Base-by-base conservation (phyloP, 257 asterid species). In the Nicotiana otophora region DNA sequence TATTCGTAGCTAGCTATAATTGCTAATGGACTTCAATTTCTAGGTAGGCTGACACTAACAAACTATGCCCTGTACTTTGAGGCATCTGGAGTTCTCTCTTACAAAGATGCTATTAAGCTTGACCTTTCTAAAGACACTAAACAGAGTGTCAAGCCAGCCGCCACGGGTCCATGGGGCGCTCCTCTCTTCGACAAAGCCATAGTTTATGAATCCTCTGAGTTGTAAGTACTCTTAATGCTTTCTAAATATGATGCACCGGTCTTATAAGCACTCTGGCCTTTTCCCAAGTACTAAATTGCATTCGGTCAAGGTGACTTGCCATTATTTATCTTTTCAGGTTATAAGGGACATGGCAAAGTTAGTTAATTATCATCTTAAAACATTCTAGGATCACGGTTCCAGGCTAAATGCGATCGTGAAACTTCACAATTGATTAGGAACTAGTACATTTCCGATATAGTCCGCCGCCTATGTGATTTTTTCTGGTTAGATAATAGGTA, bases 121-220 rank as follows among this genome's bases (percentile, higher is more conserved):
- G 95, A 94, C 87, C 98, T 96, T 72, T 93, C 95, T 0, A 91
- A 89, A 83, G 90, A 90, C 58, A 19, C 26, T 11, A 87, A 87
- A 65, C 95, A 92, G 65, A 88, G 64, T 46, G 89, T 93, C 48
- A 92, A 91, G 81, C 89, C 97, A 51, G 84, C 84, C 2, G 96
- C 98, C 9, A 96, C 98, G 0, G 99, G 99, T 58, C 99, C 98
- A 7, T 96, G 98, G 97, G 99, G 99, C 63, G 98, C 99, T 67
- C 98, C 99, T 80, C 96, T 96, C 62, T 96, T 89, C 3, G 98
- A 96, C 88, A 96, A 96, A 84, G 99, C 97, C 19, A 86, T 96
- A 80, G 88, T 87, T 34, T 90, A 87, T 48, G 94, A 94, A 84
- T 94, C 98, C 20, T 87, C 93, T n/a, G 93, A 92, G 66, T 55